Percentiles rank a stretch among this genome's conserved stretches.
Evolutionary conservation across 139 green algal genomes (phyloP).

Genomic region (Picochlorum sp.): DNA sequence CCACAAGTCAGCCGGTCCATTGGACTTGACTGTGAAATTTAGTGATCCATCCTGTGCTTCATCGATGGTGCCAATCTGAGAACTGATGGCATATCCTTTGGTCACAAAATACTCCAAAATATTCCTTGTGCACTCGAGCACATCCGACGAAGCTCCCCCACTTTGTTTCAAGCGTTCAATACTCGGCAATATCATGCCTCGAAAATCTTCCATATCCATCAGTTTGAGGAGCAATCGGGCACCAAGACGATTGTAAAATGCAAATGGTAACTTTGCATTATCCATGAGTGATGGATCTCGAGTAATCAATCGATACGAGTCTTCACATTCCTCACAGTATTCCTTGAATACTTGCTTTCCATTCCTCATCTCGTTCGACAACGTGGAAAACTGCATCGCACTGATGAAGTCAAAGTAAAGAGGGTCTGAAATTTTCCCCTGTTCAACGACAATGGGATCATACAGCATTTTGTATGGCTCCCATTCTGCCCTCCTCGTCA

Average conservation of each 20-base stretch:
- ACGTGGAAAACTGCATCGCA: constrained; percentile 57
- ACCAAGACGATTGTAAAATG: constrained; percentile 28
- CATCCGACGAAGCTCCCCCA: constrained; percentile 10
- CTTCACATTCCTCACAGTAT: constrained; percentile 38
- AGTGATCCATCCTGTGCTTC: constrained; percentile 5
- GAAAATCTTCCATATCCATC: constrained; percentile 50
- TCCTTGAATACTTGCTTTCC: constrained; percentile 43
- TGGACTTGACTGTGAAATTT: constrained; percentile 42
- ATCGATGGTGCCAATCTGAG: constrained; percentile 2
- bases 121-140: constrained; percentile 26
- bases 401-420: constrained; percentile 88
- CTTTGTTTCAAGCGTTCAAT: constrained; percentile 15
- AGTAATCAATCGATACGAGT: constrained; percentile 25
- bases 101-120: constrained; percentile 48
- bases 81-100: constrained; percentile 48
- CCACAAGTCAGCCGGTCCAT: constrained; percentile 64
- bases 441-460: constrained; percentile 42
- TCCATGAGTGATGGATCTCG: constrained; percentile 34
- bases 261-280: constrained; percentile 43
- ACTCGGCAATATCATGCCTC: constrained; percentile 36
- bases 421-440: constrained; percentile 56
- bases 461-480: constrained; percentile 65
- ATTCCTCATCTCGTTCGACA: constrained; percentile 42
- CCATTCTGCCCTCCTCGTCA: constrained; percentile 54
- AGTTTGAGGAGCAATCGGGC: constrained; percentile 56